These are phyloP conservation scores for Diaporthe sp. DNA, from an alignment of 2,329 filamentous ascomycete species.

Conservation along the genomic window DNA sequence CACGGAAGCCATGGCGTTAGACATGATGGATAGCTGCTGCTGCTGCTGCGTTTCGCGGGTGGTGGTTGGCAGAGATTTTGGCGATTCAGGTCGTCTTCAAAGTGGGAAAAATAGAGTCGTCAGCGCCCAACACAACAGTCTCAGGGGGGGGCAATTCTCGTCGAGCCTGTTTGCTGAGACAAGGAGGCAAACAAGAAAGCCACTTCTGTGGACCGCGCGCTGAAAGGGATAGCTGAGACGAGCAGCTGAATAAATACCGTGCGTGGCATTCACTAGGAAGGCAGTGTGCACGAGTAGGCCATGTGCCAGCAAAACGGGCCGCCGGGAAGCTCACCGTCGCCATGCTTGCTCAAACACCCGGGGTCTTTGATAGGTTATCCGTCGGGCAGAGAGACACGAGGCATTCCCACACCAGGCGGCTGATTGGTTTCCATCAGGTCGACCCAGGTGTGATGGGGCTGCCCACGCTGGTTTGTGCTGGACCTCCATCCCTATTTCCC, in stretches of 20 bases:
- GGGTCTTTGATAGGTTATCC: constrained; percentile 23
- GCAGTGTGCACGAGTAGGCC: not conserved
- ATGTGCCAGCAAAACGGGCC: constrained; percentile 1
- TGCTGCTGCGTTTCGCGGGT: not conserved
- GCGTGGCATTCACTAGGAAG: constrained; percentile 2
- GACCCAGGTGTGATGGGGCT: constrained; percentile 6
- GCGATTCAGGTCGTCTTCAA: constrained; percentile 11
- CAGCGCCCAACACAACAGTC: constrained; percentile 18
- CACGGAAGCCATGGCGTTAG: constrained; percentile 53
- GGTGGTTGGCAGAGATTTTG: constrained; percentile 24
- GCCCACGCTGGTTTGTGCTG: constrained; percentile 17
- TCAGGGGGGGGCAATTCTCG: not conserved
- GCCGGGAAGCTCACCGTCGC: constrained; percentile 28
- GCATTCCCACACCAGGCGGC: constrained; percentile 21
- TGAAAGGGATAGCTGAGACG: constrained; percentile 14
- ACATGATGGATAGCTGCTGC: constrained; percentile 34
- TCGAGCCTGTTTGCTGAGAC: not conserved
- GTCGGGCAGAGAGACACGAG: constrained; percentile 17
- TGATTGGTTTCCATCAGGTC: constrained; percentile 24
- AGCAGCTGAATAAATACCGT: constrained; percentile 22
- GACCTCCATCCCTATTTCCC: constrained; percentile 2
- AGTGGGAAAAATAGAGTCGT: constrained; percentile 20
- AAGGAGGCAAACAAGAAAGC: not conserved
- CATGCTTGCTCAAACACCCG: not conserved
- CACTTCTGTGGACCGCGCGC: constrained; percentile 16